These are phyloP conservation scores for Verbena officinalis DNA, from an alignment of 257 asterid species.

Conservation along the genomic window DNA sequence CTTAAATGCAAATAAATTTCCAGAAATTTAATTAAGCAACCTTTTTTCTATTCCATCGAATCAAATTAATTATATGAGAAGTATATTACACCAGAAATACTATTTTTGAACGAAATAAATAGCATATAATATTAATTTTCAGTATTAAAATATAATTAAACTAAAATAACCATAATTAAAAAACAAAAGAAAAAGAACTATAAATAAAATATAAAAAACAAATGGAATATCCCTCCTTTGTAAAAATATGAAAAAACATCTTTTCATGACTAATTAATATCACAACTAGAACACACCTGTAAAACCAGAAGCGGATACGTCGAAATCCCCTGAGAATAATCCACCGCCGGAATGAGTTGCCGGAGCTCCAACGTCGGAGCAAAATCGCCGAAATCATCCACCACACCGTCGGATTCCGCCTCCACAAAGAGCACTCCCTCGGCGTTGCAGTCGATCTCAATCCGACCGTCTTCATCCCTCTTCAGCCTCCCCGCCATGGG, in stretches of 20 bases:
- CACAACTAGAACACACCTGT: slow-evolving; percentile 52
- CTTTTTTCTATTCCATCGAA: too few species aligned
- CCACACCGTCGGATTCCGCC: slow-evolving; percentile 69
- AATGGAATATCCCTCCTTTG: background rate
- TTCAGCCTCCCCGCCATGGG: slow-evolving; percentile 97
- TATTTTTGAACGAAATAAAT: too few species aligned
- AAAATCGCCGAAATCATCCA: slow-evolving; percentile 82
- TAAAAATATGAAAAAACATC: background rate
- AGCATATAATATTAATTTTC: too few species aligned
- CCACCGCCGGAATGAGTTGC: slow-evolving; percentile 82
- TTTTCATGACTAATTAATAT: background rate
- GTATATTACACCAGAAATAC: too few species aligned
- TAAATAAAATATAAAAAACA: background rate
- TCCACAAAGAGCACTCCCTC: slow-evolving; percentile 71
- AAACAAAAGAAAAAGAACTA: too few species aligned
- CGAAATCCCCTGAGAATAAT: slow-evolving; percentile 66
- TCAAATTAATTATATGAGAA: too few species aligned
- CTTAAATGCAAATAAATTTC: too few species aligned
- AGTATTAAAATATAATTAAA: too few species aligned
- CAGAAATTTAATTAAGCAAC: too few species aligned
- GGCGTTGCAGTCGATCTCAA: slow-evolving; percentile 59
- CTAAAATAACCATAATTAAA: too few species aligned
- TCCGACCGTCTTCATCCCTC: slow-evolving; percentile 93
- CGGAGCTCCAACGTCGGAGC: slow-evolving; percentile 87
- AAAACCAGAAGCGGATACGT: slow-evolving; percentile 67